A percentile compares a stretch with the other conserved stretches of the same genome.
Conservation (phyloP, 768 basidiomycete genomes). For the Cystofilobasidium capitatum region DNA sequence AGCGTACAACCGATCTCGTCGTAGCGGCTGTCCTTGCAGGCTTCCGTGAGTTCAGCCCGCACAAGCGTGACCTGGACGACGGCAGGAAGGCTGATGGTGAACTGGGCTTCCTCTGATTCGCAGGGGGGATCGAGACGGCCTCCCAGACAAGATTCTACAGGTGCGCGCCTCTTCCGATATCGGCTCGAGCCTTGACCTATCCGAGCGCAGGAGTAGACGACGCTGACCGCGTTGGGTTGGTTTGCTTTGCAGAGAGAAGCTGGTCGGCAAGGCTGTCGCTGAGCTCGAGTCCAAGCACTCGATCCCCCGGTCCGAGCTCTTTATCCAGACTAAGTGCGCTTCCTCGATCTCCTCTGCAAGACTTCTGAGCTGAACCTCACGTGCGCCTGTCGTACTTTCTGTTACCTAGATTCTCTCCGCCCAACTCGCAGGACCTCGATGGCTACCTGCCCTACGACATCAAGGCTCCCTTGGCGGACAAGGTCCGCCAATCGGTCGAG, state of each 20-base stretch:
- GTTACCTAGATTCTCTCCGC: not conserved
- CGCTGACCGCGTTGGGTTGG: too few relatives aligned
- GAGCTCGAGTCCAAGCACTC: not conserved
- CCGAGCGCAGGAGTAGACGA: too few relatives aligned
- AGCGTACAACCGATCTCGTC: not conserved
- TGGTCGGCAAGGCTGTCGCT: not conserved
- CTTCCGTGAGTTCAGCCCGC: not conserved
- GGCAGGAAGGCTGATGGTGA: too few relatives aligned
- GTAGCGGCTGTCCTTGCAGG: not conserved
- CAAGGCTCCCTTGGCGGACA: not conserved
- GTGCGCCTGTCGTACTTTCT: not conserved
- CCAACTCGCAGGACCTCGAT: not conserved
- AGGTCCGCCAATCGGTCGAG: not conserved
- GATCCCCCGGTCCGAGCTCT: not conserved
- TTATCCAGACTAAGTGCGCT: not conserved
- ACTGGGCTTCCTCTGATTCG: too few relatives aligned
- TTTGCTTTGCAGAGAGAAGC: too few relatives aligned
- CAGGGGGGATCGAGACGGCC: not conserved
- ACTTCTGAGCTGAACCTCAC: not conserved
- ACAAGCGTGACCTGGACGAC: too few relatives aligned
- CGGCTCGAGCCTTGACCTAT: too few relatives aligned
- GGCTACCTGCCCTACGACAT: not conserved
- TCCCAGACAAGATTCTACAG: not conserved
- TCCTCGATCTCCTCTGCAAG: not conserved
- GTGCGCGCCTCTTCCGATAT: not conserved